phyloP scores from a whole-genome alignment of 495 filamentous ascomycete genomes.

The Collariella sp. region DNA sequence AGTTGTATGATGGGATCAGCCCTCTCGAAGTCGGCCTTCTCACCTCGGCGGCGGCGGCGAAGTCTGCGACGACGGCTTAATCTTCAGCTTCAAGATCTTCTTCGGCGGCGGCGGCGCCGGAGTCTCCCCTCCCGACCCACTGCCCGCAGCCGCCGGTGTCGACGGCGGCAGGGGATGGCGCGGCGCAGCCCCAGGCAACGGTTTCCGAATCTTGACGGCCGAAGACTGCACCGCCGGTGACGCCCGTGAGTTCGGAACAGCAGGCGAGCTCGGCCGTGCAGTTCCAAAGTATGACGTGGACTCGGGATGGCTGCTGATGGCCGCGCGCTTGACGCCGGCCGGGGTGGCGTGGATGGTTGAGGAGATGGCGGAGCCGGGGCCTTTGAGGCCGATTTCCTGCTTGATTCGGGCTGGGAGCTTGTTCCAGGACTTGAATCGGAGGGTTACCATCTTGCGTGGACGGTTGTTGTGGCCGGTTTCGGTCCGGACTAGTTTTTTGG shows the following conservation, averaged over 20 bases:
- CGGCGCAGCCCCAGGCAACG: constrained; percentile 30
- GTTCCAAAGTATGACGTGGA: background rate
- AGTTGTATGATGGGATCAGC: too few relatives aligned
- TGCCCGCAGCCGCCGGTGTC: background rate
- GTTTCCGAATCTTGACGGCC: constrained; percentile 25
- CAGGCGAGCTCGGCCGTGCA: background rate
- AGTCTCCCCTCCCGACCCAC: constrained; percentile 3
- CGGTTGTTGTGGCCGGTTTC: constrained; percentile 18
- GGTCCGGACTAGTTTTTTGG: constrained; percentile 33
- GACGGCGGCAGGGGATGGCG: constrained; percentile 14
- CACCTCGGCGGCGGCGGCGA: constrained; percentile 3
- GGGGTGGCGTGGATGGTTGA: constrained; percentile 17
- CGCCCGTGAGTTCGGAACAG: background rate
- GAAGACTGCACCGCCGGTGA: background rate
- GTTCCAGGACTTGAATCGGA: constrained; percentile 14
- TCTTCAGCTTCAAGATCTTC: constrained; percentile 31
- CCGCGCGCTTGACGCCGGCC: constrained; percentile 5
- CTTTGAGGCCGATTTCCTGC: background rate
- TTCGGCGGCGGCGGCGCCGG: background rate
- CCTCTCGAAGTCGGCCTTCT: too few relatives aligned
- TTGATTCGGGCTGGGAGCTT: constrained; percentile 8
- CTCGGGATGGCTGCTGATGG: background rate
- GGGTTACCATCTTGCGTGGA: constrained; percentile 18
- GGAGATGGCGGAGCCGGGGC: background rate
- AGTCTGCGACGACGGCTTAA: constrained; percentile 20